These are phyloP conservation scores for Phtheirospermum japonicum DNA, from an alignment of 257 asterid genomes.

Conservation along the genomic window DNA sequence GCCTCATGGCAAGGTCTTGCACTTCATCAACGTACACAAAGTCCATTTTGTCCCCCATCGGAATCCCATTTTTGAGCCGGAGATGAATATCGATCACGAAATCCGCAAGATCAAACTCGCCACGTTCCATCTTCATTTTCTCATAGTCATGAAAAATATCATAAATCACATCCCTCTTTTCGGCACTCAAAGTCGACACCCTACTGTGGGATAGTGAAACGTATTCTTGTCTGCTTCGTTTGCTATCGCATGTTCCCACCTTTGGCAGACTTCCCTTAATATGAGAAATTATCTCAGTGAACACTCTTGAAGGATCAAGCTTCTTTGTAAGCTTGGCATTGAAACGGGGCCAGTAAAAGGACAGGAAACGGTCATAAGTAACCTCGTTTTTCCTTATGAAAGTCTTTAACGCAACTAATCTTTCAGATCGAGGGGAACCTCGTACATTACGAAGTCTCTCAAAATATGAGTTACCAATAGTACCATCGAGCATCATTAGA, in stretches of 20 bases:
- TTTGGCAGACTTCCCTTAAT: constrained; percentile 52
- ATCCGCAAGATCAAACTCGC: constrained; percentile 68
- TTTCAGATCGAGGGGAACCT: constrained; percentile 1
- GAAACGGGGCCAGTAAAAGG: constrained; percentile 58
- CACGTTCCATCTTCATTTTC: constrained; percentile 48
- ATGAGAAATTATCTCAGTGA: constrained; percentile 57
- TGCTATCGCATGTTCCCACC: constrained; percentile 22
- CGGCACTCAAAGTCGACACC: constrained; percentile 39
- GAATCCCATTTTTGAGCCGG: constrained; percentile 34
- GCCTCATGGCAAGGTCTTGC: constrained; percentile 67
- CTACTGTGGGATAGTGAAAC: constrained; percentile 40
- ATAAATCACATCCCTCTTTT: constrained; percentile 36
- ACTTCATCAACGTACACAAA: constrained; percentile 73
- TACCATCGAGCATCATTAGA: constrained; percentile 74
- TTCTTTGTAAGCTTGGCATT: constrained; percentile 36
- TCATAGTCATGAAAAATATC: constrained; percentile 54
- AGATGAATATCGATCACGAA: constrained; percentile 52
- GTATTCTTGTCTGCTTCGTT: constrained; percentile 32
- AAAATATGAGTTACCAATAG: constrained; percentile 48
- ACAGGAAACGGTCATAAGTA: constrained; percentile 47
- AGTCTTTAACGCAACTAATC: constrained; percentile 39
- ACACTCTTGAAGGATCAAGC: constrained; percentile 58
- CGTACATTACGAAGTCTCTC: constrained; percentile 39
- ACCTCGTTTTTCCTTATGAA: constrained; percentile 59
- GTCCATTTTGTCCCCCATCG: constrained; percentile 58